A percentile compares a stretch with the other conserved stretches of the same genome.
These are phyloP conservation scores for Dioscorea cayenensis DNA, from an alignment of 116 monocot genomes.

Conservation along the genomic window DNA sequence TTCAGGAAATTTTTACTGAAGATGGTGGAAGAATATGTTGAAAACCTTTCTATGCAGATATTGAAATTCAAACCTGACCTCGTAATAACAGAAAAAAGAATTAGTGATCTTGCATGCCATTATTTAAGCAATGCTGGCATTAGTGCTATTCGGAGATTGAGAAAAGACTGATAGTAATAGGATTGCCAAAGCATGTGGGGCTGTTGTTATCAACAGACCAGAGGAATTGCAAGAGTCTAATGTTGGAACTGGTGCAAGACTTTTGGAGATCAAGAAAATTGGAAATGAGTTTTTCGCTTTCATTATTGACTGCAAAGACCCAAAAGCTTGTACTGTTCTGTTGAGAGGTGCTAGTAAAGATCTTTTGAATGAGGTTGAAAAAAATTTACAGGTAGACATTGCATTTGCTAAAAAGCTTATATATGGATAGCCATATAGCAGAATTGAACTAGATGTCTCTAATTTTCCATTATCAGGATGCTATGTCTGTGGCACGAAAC, in stretches of 20 bases:
- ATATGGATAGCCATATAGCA: too few relatives aligned
- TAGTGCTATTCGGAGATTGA: conserved; percentile 73
- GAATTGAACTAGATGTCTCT: neutral
- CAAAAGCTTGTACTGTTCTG: conserved; percentile 89
- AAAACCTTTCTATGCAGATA: conserved; percentile 74
- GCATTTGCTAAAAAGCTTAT: neutral
- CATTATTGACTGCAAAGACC: conserved; percentile 87
- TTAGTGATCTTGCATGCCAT: conserved; percentile 91
- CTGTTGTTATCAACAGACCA: conserved; percentile 83
- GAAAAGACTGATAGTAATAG: conserved; percentile 93
- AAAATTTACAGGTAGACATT: conserved; percentile 81
- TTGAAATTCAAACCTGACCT: conserved; percentile 89
- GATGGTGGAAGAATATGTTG: conserved; percentile 94
- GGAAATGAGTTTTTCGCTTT: conserved; percentile 92
- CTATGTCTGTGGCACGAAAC: conserved; percentile 86
- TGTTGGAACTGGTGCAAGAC: conserved; percentile 85
- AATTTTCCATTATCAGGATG: conserved; percentile 43
- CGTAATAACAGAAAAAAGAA: conserved; percentile 91
- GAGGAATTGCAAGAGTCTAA: conserved; percentile 97
- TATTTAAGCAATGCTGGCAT: conserved; percentile 90
- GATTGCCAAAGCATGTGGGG: conserved; percentile 89
- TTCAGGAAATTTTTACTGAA: conserved; percentile 75
- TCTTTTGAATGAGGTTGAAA: conserved; percentile 92
- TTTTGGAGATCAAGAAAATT: conserved; percentile 93
- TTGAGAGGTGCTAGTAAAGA: conserved; percentile 96